Evolutionary conservation across 1,139 yeast species (phyloP).

Genomic region (Pichia sp.): DNA sequence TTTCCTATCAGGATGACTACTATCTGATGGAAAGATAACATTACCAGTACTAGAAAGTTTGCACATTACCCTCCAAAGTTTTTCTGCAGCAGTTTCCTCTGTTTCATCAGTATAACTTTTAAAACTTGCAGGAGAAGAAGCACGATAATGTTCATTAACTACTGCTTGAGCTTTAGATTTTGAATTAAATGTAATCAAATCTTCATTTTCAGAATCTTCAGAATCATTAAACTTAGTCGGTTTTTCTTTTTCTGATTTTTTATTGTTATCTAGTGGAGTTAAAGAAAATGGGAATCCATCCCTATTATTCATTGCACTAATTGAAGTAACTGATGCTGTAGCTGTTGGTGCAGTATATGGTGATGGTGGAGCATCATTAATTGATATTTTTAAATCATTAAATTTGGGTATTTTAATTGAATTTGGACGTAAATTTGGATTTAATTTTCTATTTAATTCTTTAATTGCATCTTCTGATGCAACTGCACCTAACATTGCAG

Average conservation of each 20-base stretch:
- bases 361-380: slow-evolving; percentile 37
- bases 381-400: not conserved
- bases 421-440: not conserved
- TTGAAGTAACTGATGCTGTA: slow-evolving; percentile 52
- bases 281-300: slow-evolving; percentile 50
- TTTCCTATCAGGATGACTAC: slow-evolving; percentile 55
- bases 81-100: slow-evolving; percentile 41
- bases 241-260: slow-evolving; percentile 26
- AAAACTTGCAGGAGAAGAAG: slow-evolving; percentile 1
- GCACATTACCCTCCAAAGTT: slow-evolving; percentile 82
- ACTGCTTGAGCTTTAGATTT: slow-evolving; percentile 32
- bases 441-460: not conserved
- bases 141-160: not conserved
- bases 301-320: slow-evolving; percentile 47
- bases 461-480: slow-evolving; percentile 63
- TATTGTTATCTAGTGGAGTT: slow-evolving; percentile 40
- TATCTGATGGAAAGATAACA: slow-evolving; percentile 62
- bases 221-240: not conserved
- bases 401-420: not conserved
- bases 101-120: not conserved
- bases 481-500: slow-evolving; percentile 90
- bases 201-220: slow-evolving; percentile 38
- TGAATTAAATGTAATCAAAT: slow-evolving; percentile 54
- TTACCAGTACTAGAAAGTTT: slow-evolving; percentile 78
- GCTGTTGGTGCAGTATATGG: slow-evolving; percentile 76